Conservation (phyloP, 768 basidiomycete genomes). For the Tulasnella sp. region DNA sequence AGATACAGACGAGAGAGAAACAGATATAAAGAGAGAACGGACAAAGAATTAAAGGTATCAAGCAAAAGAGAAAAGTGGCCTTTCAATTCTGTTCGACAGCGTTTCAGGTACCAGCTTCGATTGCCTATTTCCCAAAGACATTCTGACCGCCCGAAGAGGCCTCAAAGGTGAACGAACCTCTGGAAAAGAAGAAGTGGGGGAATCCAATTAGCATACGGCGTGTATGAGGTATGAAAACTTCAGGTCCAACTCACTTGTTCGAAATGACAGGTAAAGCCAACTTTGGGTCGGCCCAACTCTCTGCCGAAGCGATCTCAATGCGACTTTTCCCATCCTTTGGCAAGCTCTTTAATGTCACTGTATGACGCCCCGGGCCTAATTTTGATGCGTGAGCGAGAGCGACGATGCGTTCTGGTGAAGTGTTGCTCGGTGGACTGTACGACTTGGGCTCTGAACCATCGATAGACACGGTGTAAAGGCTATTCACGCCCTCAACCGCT, state of each 20-base stretch:
- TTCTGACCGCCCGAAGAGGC: background rate
- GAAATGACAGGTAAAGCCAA: no score
- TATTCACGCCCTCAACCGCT: background rate
- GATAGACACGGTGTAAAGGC: background rate
- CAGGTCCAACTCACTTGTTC: background rate
- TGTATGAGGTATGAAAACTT: background rate
- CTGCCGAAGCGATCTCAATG: slow-evolving; percentile 10
- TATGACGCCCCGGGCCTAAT: slow-evolving; percentile 1
- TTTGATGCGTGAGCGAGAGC: slow-evolving; percentile 12
- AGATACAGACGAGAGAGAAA: no score
- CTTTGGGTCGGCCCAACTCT: background rate
- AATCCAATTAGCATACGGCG: background rate
- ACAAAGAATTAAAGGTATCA: no score
- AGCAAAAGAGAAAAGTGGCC: no score
- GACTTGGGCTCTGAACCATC: background rate
- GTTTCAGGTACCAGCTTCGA: background rate
- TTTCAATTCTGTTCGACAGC: background rate
- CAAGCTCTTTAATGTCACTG: slow-evolving; percentile 5
- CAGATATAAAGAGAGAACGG: no score
- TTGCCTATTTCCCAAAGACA: background rate
- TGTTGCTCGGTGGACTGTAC: background rate
- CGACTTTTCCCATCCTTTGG: slow-evolving; percentile 1
- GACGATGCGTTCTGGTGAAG: background rate
- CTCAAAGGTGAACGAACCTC: background rate
- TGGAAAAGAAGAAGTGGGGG: background rate